A percentile compares a stretch with the other conserved stretches of the same genome.
Evolutionary conservation across 257 asterid species (phyloP).

Genomic region (Nicotiana knightiana): DNA sequence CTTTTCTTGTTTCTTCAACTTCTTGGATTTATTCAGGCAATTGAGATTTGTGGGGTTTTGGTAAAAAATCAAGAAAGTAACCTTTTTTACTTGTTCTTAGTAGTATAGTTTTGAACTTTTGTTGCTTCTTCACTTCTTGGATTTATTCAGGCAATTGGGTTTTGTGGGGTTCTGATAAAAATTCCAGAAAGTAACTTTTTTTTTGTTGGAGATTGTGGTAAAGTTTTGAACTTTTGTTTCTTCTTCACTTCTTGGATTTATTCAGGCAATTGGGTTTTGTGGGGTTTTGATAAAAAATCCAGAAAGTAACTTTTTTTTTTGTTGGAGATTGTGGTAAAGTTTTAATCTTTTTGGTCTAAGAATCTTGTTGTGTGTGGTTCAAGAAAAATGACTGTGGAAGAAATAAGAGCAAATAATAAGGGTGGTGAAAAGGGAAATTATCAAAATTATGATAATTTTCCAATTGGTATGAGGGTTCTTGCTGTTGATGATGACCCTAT

Average conservation of each 20-base stretch:
- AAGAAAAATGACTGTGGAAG: conserved; percentile 60
- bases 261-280: conserved; percentile 17
- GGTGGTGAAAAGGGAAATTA: conserved; percentile 22
- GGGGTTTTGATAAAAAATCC: conserved; percentile 4
- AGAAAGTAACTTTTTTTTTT: conserved; percentile 16
- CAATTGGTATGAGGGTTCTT: conserved; percentile 86
- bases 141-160: conserved; percentile 16
- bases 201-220: conserved; percentile 1
- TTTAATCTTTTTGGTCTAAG: conserved; percentile 19
- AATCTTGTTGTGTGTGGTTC: conserved; percentile 18
- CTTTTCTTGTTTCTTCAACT: background rate
- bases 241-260: background rate
- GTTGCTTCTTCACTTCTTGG: background rate
- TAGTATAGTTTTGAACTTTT: conserved; percentile 21
- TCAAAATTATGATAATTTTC: conserved; percentile 40
- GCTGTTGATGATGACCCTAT: conserved; percentile 81
- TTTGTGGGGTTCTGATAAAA: conserved; percentile 13
- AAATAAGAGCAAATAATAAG: conserved; percentile 24
- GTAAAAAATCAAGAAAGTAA: conserved; percentile 15
- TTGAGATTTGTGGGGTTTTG: conserved; percentile 26
- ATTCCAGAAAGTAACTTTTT: conserved; percentile 15
- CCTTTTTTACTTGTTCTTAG: background rate
- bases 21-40: conserved; percentile 6
- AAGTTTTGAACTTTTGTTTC: conserved; percentile 18
- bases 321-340: conserved; percentile 11